A percentile compares a stretch with the other conserved stretches of the same genome.
These are phyloP conservation scores for Rhododendron henanense DNA, from an alignment of 148 eudicot genomes.

Conservation along the genomic window DNA sequence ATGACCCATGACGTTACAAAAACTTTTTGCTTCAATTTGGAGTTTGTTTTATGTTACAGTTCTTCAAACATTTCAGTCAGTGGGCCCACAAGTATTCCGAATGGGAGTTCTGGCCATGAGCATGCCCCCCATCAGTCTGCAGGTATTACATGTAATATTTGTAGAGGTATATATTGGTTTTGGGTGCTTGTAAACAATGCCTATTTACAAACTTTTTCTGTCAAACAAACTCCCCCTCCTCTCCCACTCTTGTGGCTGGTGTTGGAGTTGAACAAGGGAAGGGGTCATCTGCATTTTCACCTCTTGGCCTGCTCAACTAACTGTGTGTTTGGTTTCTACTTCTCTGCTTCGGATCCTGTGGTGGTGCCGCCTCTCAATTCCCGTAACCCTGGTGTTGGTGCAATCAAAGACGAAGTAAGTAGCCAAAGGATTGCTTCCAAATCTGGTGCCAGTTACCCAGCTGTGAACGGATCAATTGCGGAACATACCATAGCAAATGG, in stretches of 20 bases:
- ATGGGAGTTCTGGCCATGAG: constrained; percentile 24
- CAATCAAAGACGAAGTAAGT: constrained; percentile 27
- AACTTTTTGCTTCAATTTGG: not conserved
- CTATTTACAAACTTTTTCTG: not conserved
- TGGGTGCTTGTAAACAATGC: not conserved
- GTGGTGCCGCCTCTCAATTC: constrained; percentile 25
- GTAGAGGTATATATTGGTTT: constrained; percentile 6
- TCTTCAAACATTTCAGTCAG: constrained; percentile 18
- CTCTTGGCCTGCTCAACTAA: constrained; percentile 1
- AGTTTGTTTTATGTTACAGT: constrained; percentile 12
- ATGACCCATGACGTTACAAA: not conserved
- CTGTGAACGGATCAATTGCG: constrained; percentile 19
- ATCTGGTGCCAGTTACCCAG: constrained; percentile 12
- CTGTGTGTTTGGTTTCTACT: constrained; percentile 12
- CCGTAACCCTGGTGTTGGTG: constrained; percentile 20
- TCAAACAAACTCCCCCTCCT: constrained; percentile 2
- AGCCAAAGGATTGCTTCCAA: constrained; percentile 20
- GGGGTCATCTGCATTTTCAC: constrained; percentile 1
- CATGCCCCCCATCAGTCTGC: constrained; percentile 19
- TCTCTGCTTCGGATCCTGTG: constrained; percentile 32
- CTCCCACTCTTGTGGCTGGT: constrained; percentile 9
- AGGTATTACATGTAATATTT: constrained; percentile 16
- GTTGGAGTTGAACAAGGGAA: constrained; percentile 1
- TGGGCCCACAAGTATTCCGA: constrained; percentile 25
- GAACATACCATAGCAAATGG: not conserved